Evolutionary conservation across 805 yeast species (phyloP).

Genomic region (Monosporozyma aerobia): DNA sequence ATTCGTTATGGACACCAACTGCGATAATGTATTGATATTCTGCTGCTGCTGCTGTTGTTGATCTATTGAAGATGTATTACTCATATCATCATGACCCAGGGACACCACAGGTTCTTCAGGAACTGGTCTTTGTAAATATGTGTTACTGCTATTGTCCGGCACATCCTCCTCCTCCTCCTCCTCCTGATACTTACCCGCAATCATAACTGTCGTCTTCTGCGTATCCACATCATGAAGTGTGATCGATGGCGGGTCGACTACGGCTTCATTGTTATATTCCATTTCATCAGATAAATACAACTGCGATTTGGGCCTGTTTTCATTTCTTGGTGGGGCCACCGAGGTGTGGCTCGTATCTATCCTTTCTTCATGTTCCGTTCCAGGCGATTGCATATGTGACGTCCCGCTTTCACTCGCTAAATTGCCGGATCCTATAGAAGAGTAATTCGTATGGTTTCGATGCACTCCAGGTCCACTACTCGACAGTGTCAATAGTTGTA

Average conservation of each 20-base stretch:
- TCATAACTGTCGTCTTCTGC: neutral
- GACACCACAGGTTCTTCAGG: neutral
- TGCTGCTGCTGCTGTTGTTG: constrained; percentile 3
- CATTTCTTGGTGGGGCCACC: constrained; percentile 27
- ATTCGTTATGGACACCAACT: constrained; percentile 32
- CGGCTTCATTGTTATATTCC: neutral
- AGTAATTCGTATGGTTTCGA: constrained; percentile 1
- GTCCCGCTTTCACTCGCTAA: constrained; percentile 12
- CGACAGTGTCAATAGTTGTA: neutral
- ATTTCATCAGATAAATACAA: neutral
- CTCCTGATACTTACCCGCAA: neutral
- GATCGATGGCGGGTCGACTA: neutral
- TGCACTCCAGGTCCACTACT: neutral
- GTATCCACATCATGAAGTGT: neutral
- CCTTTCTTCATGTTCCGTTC: neutral
- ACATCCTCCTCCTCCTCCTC: neutral
- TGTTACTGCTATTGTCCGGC: neutral
- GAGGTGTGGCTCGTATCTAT: constrained; percentile 12
- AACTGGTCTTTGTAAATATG: neutral
- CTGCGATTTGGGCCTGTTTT: constrained; percentile 22
- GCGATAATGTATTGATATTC: constrained; percentile 29
- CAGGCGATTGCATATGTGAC: neutral
- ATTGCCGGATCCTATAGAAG: constrained; percentile 16
- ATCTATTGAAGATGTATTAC: neutral
- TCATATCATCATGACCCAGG: neutral